Evolutionary conservation across 768 basidiomycete genomes (phyloP).

Genomic region (Xerocomellus amylosporus): DNA sequence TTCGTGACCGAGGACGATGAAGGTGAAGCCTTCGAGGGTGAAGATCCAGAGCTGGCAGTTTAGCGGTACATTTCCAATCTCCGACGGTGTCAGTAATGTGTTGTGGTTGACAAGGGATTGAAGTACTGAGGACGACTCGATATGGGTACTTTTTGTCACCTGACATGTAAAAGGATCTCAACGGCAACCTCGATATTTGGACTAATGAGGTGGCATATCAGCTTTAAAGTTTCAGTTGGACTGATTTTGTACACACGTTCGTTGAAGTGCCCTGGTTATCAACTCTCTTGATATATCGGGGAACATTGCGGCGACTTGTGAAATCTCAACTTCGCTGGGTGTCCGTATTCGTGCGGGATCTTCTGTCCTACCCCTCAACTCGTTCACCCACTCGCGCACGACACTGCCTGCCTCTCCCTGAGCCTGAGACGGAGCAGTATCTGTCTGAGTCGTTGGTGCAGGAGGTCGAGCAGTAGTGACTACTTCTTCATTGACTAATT

Average conservation of each 20-base stretch:
- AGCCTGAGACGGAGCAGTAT: slow-evolving; percentile 17
- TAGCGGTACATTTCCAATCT: slow-evolving; percentile 18
- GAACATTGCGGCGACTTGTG: slow-evolving; percentile 76
- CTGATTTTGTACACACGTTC: slow-evolving; percentile 52
- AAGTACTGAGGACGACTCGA: background rate
- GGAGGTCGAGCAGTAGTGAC: slow-evolving; percentile 58
- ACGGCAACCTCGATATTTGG: slow-evolving; percentile 79
- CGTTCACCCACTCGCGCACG: slow-evolving; percentile 77
- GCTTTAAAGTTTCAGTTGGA: background rate
- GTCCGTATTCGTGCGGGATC: slow-evolving; percentile 60
- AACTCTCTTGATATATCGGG: slow-evolving; percentile 73
- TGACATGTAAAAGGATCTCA: slow-evolving; percentile 65
- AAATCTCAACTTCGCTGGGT: slow-evolving; percentile 74
- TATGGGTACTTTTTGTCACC: slow-evolving; percentile 5
- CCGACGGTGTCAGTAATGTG: background rate
- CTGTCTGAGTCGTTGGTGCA: slow-evolving; percentile 23
- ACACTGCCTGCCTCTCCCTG: slow-evolving; percentile 40
- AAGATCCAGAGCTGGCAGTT: slow-evolving; percentile 38
- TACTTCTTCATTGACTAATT: slow-evolving; percentile 51
- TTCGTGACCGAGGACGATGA: slow-evolving; percentile 85
- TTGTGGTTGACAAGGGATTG: background rate
- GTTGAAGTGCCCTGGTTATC: slow-evolving; percentile 72
- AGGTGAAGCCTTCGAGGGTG: slow-evolving; percentile 40
- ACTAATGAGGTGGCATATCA: slow-evolving; percentile 36
- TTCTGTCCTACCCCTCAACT: slow-evolving; percentile 64